A percentile compares a stretch with the other conserved stretches of the same genome.
Evolutionary conservation across 768 basidiomycete species (phyloP).

Genomic region (Paxillus ammoniavirescens): DNA sequence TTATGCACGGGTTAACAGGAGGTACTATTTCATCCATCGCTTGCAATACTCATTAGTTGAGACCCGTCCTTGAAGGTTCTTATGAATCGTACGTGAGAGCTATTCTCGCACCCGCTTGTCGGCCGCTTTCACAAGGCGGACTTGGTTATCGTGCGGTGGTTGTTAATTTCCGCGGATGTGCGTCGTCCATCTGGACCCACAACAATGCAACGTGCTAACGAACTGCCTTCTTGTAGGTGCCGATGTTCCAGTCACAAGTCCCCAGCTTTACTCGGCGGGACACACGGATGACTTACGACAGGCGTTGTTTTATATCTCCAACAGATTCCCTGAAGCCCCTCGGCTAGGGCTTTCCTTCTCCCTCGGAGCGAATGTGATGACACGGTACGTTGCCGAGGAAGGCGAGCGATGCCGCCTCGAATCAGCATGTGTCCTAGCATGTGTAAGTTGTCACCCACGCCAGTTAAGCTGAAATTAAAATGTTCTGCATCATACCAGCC

Average conservation of each 20-base stretch:
- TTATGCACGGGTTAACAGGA: constrained; percentile 33
- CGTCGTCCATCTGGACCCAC: constrained; percentile 28
- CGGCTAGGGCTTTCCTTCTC: constrained; percentile 90
- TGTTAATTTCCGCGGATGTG: constrained; percentile 91
- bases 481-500: constrained; percentile 34
- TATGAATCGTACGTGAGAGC: constrained; percentile 90
- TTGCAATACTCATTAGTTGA: constrained; percentile 1
- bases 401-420: constrained; percentile 58
- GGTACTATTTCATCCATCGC: constrained; percentile 17
- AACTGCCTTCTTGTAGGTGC: constrained; percentile 54
- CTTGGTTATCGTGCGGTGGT: constrained; percentile 89
- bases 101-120: constrained; percentile 71
- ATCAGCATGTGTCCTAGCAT: constrained; percentile 69
- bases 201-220: constrained; percentile 12
- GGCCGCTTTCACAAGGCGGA: constrained; percentile 73
- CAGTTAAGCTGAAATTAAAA: constrained; percentile 12
- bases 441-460: constrained; percentile 48
- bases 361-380: constrained; percentile 88
- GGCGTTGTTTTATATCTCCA: constrained; percentile 72
- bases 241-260: constrained; percentile 77
- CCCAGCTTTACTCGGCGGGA: constrained; percentile 84
- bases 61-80: constrained; percentile 51
- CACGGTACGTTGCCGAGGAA: constrained; percentile 87
- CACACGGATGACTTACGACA: constrained; percentile 88
- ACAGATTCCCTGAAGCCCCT: constrained; percentile 73